Evolutionary conservation across 2,329 filamentous ascomycete genomes (phyloP), one percentile per base, ranked within the genome.

Genomic region (Fusarium subtropicale): DNA sequence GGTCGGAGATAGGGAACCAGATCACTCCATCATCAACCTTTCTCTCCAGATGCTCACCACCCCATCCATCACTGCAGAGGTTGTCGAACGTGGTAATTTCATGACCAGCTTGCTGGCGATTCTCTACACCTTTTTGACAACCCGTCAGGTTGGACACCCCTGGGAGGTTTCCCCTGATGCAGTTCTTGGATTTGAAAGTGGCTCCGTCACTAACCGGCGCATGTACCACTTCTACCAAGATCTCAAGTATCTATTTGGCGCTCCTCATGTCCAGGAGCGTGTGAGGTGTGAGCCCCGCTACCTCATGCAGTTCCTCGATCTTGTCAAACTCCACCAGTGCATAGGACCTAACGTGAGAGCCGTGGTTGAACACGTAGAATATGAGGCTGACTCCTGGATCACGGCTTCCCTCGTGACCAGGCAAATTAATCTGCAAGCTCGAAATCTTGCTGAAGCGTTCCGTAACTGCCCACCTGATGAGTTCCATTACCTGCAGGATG

Each of bases 151-250:
- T 39, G 94, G 94, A 2, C 94, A 97, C 77, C 95, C 96, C 0
- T 92, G 92, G 82, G 92, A 97, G 70, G 91, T 98, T 42, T 91
- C 93, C 59, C 91, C 93, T 1, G 91, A 90, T 72, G 95, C 94
- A 3, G 94, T 94, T 2, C 84, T 99, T 48, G 93, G 94, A 0
- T 97, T 98, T 74, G 96, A 99, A 77, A 92, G 93, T 34, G 96
- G 96, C 2, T 96, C 95, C 2, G 93, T 98, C 18, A 97, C 94
- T 1, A 99, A 99, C 78, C 87, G 96, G 48, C 89, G 96, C 34
- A 94, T 99, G 86, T 97, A 97, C 76, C 96, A 98, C 79, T 99
- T 99, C 83, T 99, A 98, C 81, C 87, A 94, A 62, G 96, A 99
- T 77, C 85, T 98, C 71, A 93, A 94, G 74, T 97, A 96, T 79